Base-by-base conservation (phyloP, 2,329 filamentous ascomycete species). In the Ambrosiella cleistominuta region DNA sequence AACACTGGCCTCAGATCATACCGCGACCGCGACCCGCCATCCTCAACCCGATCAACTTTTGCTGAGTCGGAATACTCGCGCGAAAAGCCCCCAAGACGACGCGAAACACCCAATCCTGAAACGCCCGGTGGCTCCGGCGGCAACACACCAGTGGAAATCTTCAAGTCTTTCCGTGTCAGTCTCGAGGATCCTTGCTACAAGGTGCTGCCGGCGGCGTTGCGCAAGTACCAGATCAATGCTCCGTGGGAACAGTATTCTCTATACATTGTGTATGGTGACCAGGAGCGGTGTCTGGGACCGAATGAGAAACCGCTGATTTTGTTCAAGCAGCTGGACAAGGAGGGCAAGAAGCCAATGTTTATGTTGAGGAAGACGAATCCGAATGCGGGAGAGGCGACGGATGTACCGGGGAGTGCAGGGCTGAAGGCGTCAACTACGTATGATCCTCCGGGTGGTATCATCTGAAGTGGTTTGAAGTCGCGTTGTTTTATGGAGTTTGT, bases 111-210 rank as follows among this genome's bases (percentile, higher is more conserved):
- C 0, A 78, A 77, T 1, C 78, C 79, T 1, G 80, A 83, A 62
- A 82, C 80, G 0, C 78, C 80, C 0, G 27, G 37, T 11, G 52
- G 52, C 40, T 57, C 55, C 7, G 55, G 58, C 2, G 75, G 73
- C 65, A 77, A 77, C 61, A 73, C 77, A 11, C 81, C 80, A 1
- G 90, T 96, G 61, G 93, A 98, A 70, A 96, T 98, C 61, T 97
- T 97, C 81, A 98, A 98, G 70, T 95, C 88, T 1, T 98, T 98
- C 78, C 84, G 91, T 44, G 93, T 98, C 62, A 93, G 87, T 68
- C 94, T 97, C 79, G 93, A 98, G 64, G 93, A 98, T 66, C 93
- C 93, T 2, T 98, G 93, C 72, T 86, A 95, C 74, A 96, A 96
- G 69, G 93, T 98, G 36, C 77, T 98, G 1, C 93, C 93, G 1